Evolutionary conservation across 2,329 filamentous ascomycete species (phyloP), one percentile per base, ranked within the genome.

Genomic region (Colletotrichum chrysophilum): DNA sequence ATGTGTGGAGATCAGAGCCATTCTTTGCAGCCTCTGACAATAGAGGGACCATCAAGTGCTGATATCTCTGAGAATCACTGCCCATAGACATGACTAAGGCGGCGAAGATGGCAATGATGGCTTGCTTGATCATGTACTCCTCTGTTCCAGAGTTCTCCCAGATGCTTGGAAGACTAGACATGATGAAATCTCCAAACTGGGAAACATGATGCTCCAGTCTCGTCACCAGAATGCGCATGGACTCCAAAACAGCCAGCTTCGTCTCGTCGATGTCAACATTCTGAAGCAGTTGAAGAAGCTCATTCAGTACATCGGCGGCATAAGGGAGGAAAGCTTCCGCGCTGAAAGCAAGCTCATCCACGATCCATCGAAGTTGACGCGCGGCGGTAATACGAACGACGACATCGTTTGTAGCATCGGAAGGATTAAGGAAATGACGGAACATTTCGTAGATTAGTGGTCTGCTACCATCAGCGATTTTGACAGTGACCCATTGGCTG

Each of bases 331-430:
- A 98, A 13, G 88, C 86, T 6, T 94, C 91, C 3, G 93, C 89
- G 13, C 90, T 90, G 82, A 98, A 98, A 69, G 94, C 94, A 83
- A 96, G 95, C 58, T 98, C 95, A 79, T 98, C 94, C 0, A 95
- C 92, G 58, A 98, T 91, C 78, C 91, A 90, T 79, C 94, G 93
- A 66, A 99, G 91, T 80, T 97, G 95, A 71, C 96, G 91, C 7
- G 95, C 97, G 4, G 97, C 95, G 3, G 96, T 98, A 70, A 98
- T 93, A 16, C 95, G 93, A 36, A 99, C 97, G 1, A 98, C 96
- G 69, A 96, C 90, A 81, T 99, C 97, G 81, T 99, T 99, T 75
- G 92, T 88, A 9, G 91, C 88, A 80, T 98, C 96, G 21, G 91
- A 89, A 9, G 92, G 91, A 79, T 96, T 93, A 24, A 99, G 89